Conservation (phyloP, 2,329 filamentous ascomycete genomes). For the Trichoderma simmonsii region DNA sequence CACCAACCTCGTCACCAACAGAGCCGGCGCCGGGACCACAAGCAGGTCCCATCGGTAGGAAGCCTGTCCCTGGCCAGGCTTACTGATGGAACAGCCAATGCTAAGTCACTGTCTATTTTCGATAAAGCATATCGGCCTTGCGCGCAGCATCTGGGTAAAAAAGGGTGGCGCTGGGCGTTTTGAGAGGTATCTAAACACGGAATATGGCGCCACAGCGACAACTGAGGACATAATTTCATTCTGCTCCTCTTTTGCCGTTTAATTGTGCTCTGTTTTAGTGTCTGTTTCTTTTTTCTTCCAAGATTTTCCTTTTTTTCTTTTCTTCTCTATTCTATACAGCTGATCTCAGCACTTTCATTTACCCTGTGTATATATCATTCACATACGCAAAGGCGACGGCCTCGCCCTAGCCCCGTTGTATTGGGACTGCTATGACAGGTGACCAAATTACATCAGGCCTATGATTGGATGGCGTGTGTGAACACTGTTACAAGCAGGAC, state of each 20-base stretch:
- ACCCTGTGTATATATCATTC: conserved; percentile 14
- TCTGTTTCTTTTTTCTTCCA: conserved; percentile 18
- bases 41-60: conserved; percentile 47
- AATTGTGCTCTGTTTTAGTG: conserved; percentile 21
- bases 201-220: conserved; percentile 24
- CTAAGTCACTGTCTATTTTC: conserved; percentile 8
- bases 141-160: conserved; percentile 25
- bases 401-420: not conserved
- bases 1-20: conserved; percentile 22
- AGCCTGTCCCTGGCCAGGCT: conserved; percentile 56
- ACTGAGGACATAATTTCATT: conserved; percentile 23
- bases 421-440: not conserved
- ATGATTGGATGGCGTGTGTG: not conserved
- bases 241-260: conserved; percentile 22
- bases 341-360: conserved; percentile 11
- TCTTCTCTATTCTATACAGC: conserved; percentile 1
- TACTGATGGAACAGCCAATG: conserved; percentile 31
- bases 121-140: conserved; percentile 21
- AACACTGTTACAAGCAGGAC: conserved; percentile 2
- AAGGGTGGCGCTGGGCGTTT: conserved; percentile 29
- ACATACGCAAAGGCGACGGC: conserved; percentile 6
- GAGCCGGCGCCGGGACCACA: conserved; percentile 33
- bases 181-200: conserved; percentile 23
- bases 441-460: not conserved
- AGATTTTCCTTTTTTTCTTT: not conserved